These are phyloP conservation scores for Trametes cubensis DNA, from an alignment of 768 basidiomycete genomes.

Conservation along the genomic window DNA sequence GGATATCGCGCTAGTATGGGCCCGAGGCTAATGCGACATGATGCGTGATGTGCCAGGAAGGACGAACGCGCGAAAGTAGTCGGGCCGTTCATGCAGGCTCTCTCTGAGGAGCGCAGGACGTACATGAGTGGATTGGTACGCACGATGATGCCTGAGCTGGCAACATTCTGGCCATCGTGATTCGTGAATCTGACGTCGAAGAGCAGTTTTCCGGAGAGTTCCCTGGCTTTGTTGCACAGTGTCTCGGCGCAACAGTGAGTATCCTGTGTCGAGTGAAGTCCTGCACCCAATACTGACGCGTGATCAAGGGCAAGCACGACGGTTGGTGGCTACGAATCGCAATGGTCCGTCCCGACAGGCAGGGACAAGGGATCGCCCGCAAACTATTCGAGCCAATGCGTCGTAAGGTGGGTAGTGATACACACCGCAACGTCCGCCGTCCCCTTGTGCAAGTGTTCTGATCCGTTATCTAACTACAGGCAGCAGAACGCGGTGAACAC, in stretches of 20 bases:
- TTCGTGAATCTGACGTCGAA: neutral
- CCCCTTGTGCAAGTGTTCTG: neutral
- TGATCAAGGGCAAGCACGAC: neutral
- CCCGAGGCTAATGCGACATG: neutral
- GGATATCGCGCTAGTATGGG: neutral
- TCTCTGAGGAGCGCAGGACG: neutral
- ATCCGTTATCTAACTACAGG: neutral
- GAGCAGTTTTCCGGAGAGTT: neutral
- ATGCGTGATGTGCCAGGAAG: neutral
- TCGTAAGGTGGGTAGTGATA: neutral
- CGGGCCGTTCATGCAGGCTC: neutral
- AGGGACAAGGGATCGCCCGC: slow-evolving; percentile 1
- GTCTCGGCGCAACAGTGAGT: neutral
- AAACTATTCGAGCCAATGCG: slow-evolving; percentile 9
- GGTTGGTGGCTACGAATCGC: slow-evolving; percentile 10
- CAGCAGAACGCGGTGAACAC: neutral
- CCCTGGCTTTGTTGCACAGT: neutral
- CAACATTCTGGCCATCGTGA: too few relatives aligned
- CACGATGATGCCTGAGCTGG: too few relatives aligned
- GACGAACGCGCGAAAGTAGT: slow-evolving; percentile 3
- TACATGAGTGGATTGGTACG: neutral
- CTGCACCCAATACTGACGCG: too few relatives aligned
- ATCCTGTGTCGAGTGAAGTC: too few relatives aligned
- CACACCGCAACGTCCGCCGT: neutral
- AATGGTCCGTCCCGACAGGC: neutral